Conservation (phyloP, 306 rosid species). For the Morella rubra region DNA sequence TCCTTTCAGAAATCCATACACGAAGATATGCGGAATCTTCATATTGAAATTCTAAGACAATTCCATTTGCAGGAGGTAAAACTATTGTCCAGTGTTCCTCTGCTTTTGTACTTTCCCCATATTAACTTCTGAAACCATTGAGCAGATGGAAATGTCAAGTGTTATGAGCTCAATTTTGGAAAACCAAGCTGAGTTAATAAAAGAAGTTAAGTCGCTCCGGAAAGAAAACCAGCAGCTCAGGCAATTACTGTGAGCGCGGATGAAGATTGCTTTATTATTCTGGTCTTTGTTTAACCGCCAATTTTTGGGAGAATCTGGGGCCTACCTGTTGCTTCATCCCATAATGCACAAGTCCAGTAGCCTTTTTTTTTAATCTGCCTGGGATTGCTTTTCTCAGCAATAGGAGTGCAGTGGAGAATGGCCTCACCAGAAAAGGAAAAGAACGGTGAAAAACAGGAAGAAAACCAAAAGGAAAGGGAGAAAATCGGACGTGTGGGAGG, state of each 20-base stretch:
- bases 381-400: conserved; percentile 36
- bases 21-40: conserved; percentile 92
- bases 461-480: conserved; percentile 11
- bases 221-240: conserved; percentile 88
- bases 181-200: conserved; percentile 86
- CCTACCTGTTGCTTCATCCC: conserved; percentile 28
- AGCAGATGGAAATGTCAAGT: conserved; percentile 68
- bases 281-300: conserved; percentile 15
- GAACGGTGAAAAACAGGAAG: conserved; percentile 16
- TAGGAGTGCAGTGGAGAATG: conserved; percentile 18
- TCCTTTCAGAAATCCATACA: conserved; percentile 88
- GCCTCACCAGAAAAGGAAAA: neutral
- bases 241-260: conserved; percentile 67
- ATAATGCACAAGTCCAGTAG: conserved; percentile 27
- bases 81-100: conserved; percentile 5
- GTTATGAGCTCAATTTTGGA: conserved; percentile 63
- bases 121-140: conserved; percentile 24
- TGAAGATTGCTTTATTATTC: conserved; percentile 21
- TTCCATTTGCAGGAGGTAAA: conserved; percentile 95
- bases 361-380: conserved; percentile 14
- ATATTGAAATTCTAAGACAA: conserved; percentile 86
- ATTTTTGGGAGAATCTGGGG: conserved; percentile 12
- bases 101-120: conserved; percentile 5
- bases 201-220: conserved; percentile 82
- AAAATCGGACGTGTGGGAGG: conserved; percentile 28